Base-by-base conservation (phyloP, 306 rosid genomes). In the Sphenostylis stenocarpa region DNA sequence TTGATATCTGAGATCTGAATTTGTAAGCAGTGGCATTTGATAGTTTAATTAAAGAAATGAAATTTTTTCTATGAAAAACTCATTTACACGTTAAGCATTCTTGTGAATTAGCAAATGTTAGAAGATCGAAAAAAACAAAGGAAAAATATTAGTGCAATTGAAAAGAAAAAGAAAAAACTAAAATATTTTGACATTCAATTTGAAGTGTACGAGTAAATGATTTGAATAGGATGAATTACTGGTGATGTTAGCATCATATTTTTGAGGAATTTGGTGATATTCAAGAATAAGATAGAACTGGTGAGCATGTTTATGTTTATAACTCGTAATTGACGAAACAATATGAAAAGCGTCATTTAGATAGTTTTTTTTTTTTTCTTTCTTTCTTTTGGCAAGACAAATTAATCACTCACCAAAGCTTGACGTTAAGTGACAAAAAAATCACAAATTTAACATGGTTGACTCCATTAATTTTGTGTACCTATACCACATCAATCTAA, bases 381-480 rank as follows among this genome's bases (percentile, higher is more conserved):
- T 52, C 43, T 67, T 77, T 49, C 6, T 49, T 17, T 49, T 77
- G 34, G 45, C 43, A 43, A 53, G 48, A 52, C 41, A 31, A 68
- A 44, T 20, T 31, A 51, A 23, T 60, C 34, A 28, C 49, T 20
- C 17, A 70, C 26, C 26, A 7, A 17, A 56, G 47, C 44, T 66
- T 17, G 8, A 14, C 10, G 24, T 17, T 64, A 65, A 3, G 58
- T 29, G 72, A 48, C 61, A 61, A 60, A 67, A 61, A 60, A 67
- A 36, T 64, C n/a, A 33, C 15, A 61, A 75, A n/a, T 67, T 31
- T 20, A 64, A 48, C 49, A 7, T 29, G 45, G 72, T 77, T 85
- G 88, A 78, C 87, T 53, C 43, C 19, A 73, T 73, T 63, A 55
- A 14, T 23, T 55, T 14, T 4, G 5, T 58, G 34, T 38, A 43